Evolutionary conservation across 371 early-diverging fungal species (phyloP).

Genomic region (Mucor mucedo): DNA sequence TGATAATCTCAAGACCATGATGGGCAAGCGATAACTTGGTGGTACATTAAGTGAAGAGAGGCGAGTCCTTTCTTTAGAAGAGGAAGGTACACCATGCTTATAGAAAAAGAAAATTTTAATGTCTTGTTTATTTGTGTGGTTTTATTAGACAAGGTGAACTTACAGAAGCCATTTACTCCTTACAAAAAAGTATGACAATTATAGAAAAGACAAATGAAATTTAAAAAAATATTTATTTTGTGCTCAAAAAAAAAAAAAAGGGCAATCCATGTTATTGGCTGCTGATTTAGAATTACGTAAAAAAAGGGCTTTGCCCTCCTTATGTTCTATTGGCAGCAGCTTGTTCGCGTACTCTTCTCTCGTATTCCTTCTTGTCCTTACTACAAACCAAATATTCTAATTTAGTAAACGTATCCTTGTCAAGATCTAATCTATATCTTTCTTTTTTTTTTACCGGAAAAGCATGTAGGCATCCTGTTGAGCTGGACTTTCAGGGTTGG

Average conservation of each 20-base stretch:
- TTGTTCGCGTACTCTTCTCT: conserved; percentile 78
- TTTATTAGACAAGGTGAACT: background rate
- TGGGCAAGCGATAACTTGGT: conserved; percentile 43
- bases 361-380: conserved; percentile 73
- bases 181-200: background rate
- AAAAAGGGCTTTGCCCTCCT: conserved; percentile 2
- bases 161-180: conserved; percentile 9
- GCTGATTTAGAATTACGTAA: too few relatives aligned
- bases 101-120: background rate
- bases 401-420: background rate
- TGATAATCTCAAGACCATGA: conserved; percentile 41
- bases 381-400: conserved; percentile 30
- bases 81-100: conserved; percentile 19
- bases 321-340: conserved; percentile 56
- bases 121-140: background rate
- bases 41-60: conserved; percentile 51
- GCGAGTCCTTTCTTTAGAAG: conserved; percentile 29
- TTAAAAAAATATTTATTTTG: background rate
- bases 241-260: too few relatives aligned
- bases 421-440: background rate
- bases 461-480: conserved; percentile 92
- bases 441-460: conserved; percentile 65
- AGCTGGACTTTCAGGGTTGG: conserved; percentile 97
- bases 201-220: background rate
- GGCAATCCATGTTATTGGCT: too few relatives aligned